These are phyloP conservation scores for Phytophthora tentaculata DNA, from an alignment of 352 stramenopile species.

Conservation along the genomic window DNA sequence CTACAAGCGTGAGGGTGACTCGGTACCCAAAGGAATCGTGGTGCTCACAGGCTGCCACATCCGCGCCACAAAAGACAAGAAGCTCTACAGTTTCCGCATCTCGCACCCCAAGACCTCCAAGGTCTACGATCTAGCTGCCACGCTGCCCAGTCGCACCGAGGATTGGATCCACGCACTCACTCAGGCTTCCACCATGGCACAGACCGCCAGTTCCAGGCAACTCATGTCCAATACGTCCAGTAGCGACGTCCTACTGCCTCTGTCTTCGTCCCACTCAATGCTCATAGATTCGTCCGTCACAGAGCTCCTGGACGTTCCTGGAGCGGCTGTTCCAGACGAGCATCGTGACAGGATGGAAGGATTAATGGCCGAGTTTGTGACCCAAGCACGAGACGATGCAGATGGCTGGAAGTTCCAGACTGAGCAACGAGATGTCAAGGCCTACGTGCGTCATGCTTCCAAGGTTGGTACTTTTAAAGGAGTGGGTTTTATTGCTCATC, in stretches of 20 bases:
- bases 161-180: conserved; percentile 65
- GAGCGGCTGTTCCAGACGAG: conserved; percentile 41
- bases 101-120: conserved; percentile 74
- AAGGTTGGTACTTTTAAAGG: conserved; percentile 60
- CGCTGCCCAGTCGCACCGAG: conserved; percentile 54
- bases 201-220: conserved; percentile 8
- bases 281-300: conserved; percentile 35
- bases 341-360: conserved; percentile 51
- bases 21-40: conserved; percentile 60
- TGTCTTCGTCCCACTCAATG: conserved; percentile 32
- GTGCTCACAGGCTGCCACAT: conserved; percentile 71
- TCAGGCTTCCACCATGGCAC: conserved; percentile 43
- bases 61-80: conserved; percentile 61
- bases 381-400: conserved; percentile 53
- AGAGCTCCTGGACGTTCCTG: conserved; percentile 42
- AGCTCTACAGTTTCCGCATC: conserved; percentile 80
- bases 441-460: conserved; percentile 53
- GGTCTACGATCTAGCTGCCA: conserved; percentile 70
- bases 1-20: conserved; percentile 77
- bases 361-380: conserved; percentile 68
- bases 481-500: conserved; percentile 59
- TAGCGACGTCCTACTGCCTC: conserved; percentile 32
- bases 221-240: conserved; percentile 23
- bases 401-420: conserved; percentile 68
- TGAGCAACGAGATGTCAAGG: conserved; percentile 64